Evolutionary conservation across 2,329 filamentous ascomycete species (phyloP).

Genomic region (Epichloe festucae): DNA sequence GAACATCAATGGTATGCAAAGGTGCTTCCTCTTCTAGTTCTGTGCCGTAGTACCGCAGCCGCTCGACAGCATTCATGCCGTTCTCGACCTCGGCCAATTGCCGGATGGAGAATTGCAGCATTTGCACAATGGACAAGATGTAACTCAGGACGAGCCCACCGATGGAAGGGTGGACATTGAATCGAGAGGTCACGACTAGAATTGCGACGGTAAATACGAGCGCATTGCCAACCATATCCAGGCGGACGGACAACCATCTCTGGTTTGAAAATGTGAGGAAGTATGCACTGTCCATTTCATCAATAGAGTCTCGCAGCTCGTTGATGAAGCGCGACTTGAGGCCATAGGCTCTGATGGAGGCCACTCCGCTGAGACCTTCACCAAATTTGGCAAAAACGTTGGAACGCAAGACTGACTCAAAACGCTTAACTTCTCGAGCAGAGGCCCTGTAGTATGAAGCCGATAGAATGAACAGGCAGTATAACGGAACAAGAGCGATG

Average conservation of each 20-base stretch:
- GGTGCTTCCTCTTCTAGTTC: slow-evolving; percentile 83
- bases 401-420: slow-evolving; percentile 80
- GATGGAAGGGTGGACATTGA: slow-evolving; percentile 72
- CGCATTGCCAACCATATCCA: slow-evolving; percentile 72
- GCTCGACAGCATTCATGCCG: slow-evolving; percentile 93
- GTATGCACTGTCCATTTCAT: slow-evolving; percentile 89
- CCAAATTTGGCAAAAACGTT: slow-evolving; percentile 82
- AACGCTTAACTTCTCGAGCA: slow-evolving; percentile 86
- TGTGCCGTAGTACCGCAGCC: slow-evolving; percentile 79
- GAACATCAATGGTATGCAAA: slow-evolving; percentile 60
- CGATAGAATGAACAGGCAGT: slow-evolving; percentile 67
- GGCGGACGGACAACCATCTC: slow-evolving; percentile 75
- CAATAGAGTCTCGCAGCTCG: slow-evolving; percentile 60
- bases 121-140: slow-evolving; percentile 83
- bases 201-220: slow-evolving; percentile 84
- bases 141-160: slow-evolving; percentile 84
- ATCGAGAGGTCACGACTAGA: slow-evolving; percentile 81
- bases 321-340: slow-evolving; percentile 60
- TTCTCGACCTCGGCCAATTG: slow-evolving; percentile 95
- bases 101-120: slow-evolving; percentile 90
- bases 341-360: slow-evolving; percentile 83
- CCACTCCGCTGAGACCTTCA: slow-evolving; percentile 72
- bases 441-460: slow-evolving; percentile 83
- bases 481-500: slow-evolving; percentile 48
- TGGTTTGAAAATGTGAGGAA: slow-evolving; percentile 94